Base-by-base conservation (phyloP, 1,284 basidiomycete genomes). In the Moesziomyces antarcticus region DNA sequence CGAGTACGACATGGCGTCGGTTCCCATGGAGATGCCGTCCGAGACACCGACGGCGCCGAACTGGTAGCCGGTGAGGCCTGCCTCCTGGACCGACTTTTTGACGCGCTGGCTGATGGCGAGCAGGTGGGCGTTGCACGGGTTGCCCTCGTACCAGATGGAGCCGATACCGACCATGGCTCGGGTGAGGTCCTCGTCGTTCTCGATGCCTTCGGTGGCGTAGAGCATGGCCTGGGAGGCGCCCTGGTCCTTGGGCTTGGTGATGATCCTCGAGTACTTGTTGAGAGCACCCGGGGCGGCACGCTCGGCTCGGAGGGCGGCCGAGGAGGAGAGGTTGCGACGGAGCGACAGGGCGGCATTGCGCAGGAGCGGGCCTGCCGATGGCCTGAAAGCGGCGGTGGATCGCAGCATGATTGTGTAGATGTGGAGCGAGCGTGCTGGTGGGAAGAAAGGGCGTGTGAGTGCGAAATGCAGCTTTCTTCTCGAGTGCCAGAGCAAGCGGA, bases 11-110 rank as follows among this genome's bases (percentile, higher is more conserved):
- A 84, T 84, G 52, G 75, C 82, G 25, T 75, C 74, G 9, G 80
- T 82, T 9, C 82, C 82, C 82, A 84, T 84, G 45, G 77, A 77
- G 63, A 84, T 84, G 30, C 82, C 82, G 50, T 84, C 82, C 21
- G 76, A 79, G 9, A 84, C 82, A 51, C 82, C 82, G n/a, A 83
- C 81, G 22, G 80, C 70, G 46, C 81, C 81, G 46, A 81, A 83
- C 61, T 83, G 79, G 69, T 82, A 83, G 6, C 79, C 82, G 9
- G 80, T 83, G 24, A 83, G 67, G n/a, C 82, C 82, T 8, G 80
- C 79, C 11, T 73, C 62, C 56, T 77, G 55, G 9, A 83, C 51
- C 14, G 75, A 77, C 42, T 75, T 61, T 40, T 82, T 82, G 56
- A 84, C 74, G 25, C 73, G 64, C 60, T 82, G 74, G 21, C 80